These are phyloP conservation scores for Cnidoscolus chayamansa DNA, from an alignment of 441 rosid species.

Conservation along the genomic window DNA sequence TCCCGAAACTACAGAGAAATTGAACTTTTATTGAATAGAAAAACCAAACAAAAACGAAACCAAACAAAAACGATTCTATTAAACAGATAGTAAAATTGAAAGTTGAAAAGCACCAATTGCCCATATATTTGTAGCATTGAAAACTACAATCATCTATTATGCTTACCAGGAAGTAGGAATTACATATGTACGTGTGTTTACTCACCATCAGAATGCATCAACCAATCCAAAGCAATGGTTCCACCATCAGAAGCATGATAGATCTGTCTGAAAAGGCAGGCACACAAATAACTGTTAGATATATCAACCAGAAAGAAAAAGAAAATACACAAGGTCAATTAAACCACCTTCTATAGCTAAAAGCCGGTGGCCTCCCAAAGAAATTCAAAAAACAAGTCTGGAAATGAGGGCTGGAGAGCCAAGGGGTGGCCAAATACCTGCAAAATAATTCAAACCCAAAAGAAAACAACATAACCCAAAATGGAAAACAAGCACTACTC, in stretches of 20 bases:
- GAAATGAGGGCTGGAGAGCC: constrained; percentile 85
- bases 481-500: not conserved
- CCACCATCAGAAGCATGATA: constrained; percentile 76
- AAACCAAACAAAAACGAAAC: not conserved
- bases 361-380: constrained; percentile 66
- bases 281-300: constrained; percentile 4
- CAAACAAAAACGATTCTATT: not conserved
- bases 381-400: constrained; percentile 68
- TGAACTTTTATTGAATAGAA: constrained; percentile 10
- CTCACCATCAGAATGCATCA: constrained; percentile 52
- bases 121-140: not conserved
- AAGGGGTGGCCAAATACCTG: constrained; percentile 72
- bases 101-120: not conserved
- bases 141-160: not conserved
- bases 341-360: constrained; percentile 60
- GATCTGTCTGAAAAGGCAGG: constrained; percentile 45
- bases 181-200: not conserved
- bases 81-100: not conserved
- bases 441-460: not conserved
- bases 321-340: not conserved
- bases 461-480: not conserved
- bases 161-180: not conserved
- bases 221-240: constrained; percentile 87
- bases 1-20: constrained; percentile 36
- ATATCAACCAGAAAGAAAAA: not conserved